Base-by-base conservation (phyloP, 2,329 filamentous ascomycete genomes). In the Erysiphe pulchra region DNA sequence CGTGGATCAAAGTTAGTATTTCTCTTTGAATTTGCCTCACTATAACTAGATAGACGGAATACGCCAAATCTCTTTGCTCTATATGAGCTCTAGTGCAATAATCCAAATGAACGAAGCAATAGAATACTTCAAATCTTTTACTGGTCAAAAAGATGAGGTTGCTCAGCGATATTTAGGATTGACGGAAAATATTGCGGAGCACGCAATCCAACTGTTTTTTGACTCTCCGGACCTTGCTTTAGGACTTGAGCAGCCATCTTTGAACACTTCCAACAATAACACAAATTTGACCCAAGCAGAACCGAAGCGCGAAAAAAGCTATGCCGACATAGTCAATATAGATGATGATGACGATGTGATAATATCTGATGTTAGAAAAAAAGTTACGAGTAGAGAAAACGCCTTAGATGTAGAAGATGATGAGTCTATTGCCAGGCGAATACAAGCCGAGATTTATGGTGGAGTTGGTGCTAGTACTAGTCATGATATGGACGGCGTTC, bases 371-470 rank as follows among this genome's bases (percentile, higher is more conserved):
- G 51, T n/a, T 30, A 30, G 28, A 16, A 42, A 42, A n/a, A 14
- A 20, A 28, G 4, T 12, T 42, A 42, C 17, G 2, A 10, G 8
- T 42, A 20, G 13, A 13, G 40, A 17, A 14, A 42, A 24, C 11
- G 63, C 61, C 31, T 62, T 60, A 4, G 73, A 70, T 14, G 66
- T 75, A 41, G 73, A 80, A 52, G 85, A 93, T 55, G 90, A 98
- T 56, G 86, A 84, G 45, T 86, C 82, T 39, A 87, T 95, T 76
- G 90, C 90, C 7, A 75, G 86, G 59, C 74, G 82, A 47, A 61
- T 98, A 48, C 90, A 98, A 60, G 81, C 98, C 56, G 85, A 98
- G 61, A 71, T 93, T 57, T 95, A 94, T 55, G 70, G 71, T 45
- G 70, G 63, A 40, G 63, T 62, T 36, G 64, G 63, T 49, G 55